Evolutionary conservation across 1,139 yeast genomes (phyloP).

Genomic region (Candida pseudoviswanathii): DNA sequence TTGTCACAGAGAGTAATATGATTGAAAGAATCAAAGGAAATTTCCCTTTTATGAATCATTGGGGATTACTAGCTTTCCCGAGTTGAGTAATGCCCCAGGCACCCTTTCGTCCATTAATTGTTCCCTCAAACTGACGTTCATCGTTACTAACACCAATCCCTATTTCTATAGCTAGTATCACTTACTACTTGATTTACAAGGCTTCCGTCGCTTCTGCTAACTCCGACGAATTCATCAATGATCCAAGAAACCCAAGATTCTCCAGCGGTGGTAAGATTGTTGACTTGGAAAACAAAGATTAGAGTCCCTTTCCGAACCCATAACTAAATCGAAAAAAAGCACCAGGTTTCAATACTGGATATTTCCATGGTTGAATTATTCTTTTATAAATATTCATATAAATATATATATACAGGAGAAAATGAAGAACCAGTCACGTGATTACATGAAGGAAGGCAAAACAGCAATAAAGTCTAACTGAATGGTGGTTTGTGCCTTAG

Average conservation of each 20-base stretch:
- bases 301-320: background rate
- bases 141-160: background rate
- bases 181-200: conserved; percentile 48
- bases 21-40: too few relatives aligned
- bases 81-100: too few relatives aligned
- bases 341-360: conserved; percentile 1
- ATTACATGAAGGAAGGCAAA: background rate
- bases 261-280: conserved; percentile 53
- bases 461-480: background rate
- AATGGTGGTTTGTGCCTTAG: background rate
- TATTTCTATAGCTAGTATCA: conserved; percentile 35
- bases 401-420: background rate
- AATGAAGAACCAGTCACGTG: background rate
- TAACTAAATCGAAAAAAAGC: background rate
- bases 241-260: conserved; percentile 59
- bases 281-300: conserved; percentile 40
- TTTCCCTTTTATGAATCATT: too few relatives aligned
- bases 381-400: conserved; percentile 2
- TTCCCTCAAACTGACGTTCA: background rate
- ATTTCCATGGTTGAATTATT: background rate
- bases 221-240: conserved; percentile 53
- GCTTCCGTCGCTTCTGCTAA: conserved; percentile 46
- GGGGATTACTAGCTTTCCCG: too few relatives aligned
- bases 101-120: too few relatives aligned
- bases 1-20: too few relatives aligned